Evolutionary conservation across 106 monocot genomes (phyloP).

Genomic region (Amphibolis antarctica): DNA sequence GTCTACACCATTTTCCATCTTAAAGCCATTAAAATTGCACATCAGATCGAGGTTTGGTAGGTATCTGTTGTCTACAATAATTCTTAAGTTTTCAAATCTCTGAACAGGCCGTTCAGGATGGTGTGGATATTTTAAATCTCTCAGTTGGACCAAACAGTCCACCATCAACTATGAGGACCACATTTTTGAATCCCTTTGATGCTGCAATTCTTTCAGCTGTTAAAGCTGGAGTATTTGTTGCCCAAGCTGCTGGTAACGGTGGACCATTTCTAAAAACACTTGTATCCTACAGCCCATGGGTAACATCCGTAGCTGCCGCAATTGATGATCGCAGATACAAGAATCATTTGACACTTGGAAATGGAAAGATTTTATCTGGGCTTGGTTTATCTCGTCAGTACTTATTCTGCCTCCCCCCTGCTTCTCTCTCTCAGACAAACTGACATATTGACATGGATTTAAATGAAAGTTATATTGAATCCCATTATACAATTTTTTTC

Average conservation of each 20-base stretch:
- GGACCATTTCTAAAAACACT: slow-evolving; percentile 92
- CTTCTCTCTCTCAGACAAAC: background rate
- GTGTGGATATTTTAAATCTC: slow-evolving; percentile 92
- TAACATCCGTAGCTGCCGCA: slow-evolving; percentile 94
- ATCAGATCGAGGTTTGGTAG: no score
- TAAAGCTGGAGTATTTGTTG: slow-evolving; percentile 97
- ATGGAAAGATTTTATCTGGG: slow-evolving; percentile 59
- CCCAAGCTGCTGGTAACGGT: slow-evolving; percentile 95
- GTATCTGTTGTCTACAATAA: background rate
- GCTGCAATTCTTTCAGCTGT: slow-evolving; percentile 91
- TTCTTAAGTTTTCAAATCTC: background rate
- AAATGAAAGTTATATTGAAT: background rate
- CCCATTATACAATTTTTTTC: no score
- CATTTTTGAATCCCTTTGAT: slow-evolving; percentile 97
- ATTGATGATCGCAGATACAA: slow-evolving; percentile 97
- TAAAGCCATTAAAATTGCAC: no score
- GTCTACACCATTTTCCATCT: no score
- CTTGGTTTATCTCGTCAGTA: slow-evolving; percentile 88
- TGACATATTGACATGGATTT: background rate
- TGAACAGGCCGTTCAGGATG: slow-evolving; percentile 94
- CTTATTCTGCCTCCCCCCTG: no score
- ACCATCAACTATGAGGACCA: slow-evolving; percentile 66
- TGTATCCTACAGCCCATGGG: slow-evolving; percentile 97
- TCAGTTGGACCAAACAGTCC: slow-evolving; percentile 97
- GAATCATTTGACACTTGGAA: slow-evolving; percentile 75